These are phyloP conservation scores for Debaryomyces subglobosus DNA, from an alignment of 1,139 yeast species.

Conservation along the genomic window DNA sequence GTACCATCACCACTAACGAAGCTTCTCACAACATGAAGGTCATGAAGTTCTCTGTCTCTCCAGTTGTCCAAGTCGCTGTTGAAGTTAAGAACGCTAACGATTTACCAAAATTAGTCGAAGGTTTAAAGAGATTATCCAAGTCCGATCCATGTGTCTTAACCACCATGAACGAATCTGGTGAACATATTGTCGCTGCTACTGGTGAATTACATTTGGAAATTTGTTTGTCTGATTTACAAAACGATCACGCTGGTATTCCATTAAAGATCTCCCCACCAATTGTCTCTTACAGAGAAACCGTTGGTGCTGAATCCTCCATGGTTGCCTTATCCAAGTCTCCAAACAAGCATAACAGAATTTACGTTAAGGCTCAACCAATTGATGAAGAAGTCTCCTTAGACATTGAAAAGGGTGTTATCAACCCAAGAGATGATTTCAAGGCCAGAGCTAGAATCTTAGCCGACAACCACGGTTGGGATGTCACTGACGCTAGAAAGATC, in stretches of 20 bases:
- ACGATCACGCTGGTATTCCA: conserved; percentile 99
- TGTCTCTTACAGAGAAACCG: conserved; percentile 99
- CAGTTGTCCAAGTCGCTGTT: conserved; percentile 99
- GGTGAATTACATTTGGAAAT: conserved; percentile 99
- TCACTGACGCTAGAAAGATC: conserved; percentile 99
- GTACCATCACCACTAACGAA: conserved; percentile 97
- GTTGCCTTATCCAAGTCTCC: conserved; percentile 98
- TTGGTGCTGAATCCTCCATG: conserved; percentile 90
- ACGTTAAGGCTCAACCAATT: conserved; percentile 95
- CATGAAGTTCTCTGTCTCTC: conserved; percentile 99
- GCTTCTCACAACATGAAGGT: conserved; percentile 99
- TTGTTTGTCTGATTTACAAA: conserved; percentile 93
- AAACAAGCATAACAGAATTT: conserved; percentile 99
- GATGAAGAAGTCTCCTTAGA: conserved; percentile 92
- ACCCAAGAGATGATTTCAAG: conserved; percentile 98
- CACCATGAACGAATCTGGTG: conserved; percentile 92
- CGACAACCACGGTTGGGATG: conserved; percentile 99
- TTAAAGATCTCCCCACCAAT: conserved; percentile 97
- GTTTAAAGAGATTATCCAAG: conserved; percentile 99
- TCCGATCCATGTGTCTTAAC: conserved; percentile 98
- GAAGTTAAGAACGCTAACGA: conserved; percentile 99
- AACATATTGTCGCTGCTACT: conserved; percentile 99
- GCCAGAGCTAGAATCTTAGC: conserved; percentile 99
- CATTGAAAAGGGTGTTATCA: conserved; percentile 89
- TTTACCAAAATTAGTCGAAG: conserved; percentile 99